phyloP scores from a whole-genome alignment of 148 eudicot genomes.

The Pharnaceum exiguum region DNA sequence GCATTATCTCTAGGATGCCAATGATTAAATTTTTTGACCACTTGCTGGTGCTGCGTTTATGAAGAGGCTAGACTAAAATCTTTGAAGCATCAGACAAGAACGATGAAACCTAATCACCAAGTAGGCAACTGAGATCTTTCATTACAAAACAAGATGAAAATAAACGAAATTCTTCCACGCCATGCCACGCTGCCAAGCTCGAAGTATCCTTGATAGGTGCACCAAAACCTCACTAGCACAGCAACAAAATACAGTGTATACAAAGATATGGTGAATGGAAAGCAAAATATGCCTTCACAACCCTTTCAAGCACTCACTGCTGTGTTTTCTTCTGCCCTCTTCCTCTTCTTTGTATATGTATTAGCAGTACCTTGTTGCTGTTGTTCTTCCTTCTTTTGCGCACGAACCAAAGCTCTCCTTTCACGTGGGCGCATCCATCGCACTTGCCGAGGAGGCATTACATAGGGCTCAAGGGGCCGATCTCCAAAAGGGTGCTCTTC shows the following conservation, averaged over 20 bases:
- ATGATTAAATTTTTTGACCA: too few relatives aligned
- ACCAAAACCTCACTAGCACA: not conserved
- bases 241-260: not conserved
- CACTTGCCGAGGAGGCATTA: slow-evolving; percentile 83
- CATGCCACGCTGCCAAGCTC: too few relatives aligned
- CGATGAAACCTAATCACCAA: too few relatives aligned
- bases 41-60: too few relatives aligned
- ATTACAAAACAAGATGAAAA: too few relatives aligned
- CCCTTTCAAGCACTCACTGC: slow-evolving; percentile 24
- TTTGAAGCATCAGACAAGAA: too few relatives aligned
- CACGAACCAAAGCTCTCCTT: slow-evolving; percentile 82
- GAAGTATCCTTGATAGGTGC: not conserved
- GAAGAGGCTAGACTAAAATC: too few relatives aligned
- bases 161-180: too few relatives aligned
- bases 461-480: slow-evolving; percentile 62
- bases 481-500: slow-evolving; percentile 88
- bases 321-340: slow-evolving; percentile 32
- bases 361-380: slow-evolving; percentile 43
- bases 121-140: too few relatives aligned
- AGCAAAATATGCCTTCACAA: not conserved
- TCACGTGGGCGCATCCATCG: slow-evolving; percentile 91
- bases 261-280: not conserved
- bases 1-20: too few relatives aligned
- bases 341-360: slow-evolving; percentile 35
- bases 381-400: slow-evolving; percentile 71